phyloP scores from a whole-genome alignment of 306 rosid species.

The Carpinus fangiana region DNA sequence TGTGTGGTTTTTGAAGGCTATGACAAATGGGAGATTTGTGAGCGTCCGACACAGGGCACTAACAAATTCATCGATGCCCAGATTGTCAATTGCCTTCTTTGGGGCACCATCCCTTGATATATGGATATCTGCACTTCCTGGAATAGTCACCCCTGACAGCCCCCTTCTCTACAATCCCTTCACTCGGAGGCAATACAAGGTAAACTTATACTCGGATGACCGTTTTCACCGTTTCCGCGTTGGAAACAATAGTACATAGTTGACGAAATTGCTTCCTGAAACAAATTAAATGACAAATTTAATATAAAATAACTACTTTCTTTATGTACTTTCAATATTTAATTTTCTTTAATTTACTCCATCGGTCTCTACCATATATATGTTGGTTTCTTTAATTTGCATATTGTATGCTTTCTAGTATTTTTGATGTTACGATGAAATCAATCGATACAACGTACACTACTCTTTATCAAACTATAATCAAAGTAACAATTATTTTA shows the following conservation, averaged over 20 bases:
- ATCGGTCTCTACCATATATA: too few relatives aligned
- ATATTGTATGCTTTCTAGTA: too few relatives aligned
- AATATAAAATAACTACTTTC: too few relatives aligned
- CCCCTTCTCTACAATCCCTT: constrained; percentile 60
- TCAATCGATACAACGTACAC: too few relatives aligned
- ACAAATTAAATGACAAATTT: background rate
- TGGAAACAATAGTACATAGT: too few relatives aligned
- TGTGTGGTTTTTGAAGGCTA: constrained; percentile 41
- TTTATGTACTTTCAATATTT: too few relatives aligned
- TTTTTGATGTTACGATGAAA: too few relatives aligned
- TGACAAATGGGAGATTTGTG: constrained; percentile 81
- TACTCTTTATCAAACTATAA: too few relatives aligned
- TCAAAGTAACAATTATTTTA: too few relatives aligned
- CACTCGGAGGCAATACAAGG: constrained; percentile 84
- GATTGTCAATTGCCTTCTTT: constrained; percentile 72
- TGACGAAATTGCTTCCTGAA: background rate
- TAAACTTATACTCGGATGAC: constrained; percentile 53
- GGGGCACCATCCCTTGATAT: constrained; percentile 63
- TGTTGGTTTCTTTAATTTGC: too few relatives aligned
- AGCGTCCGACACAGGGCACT: constrained; percentile 79
- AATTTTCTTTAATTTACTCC: too few relatives aligned
- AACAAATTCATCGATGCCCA: constrained; percentile 40
- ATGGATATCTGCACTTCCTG: constrained; percentile 47
- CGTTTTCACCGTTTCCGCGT: constrained; percentile 51
- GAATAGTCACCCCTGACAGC: constrained; percentile 47